A percentile compares a stretch with the other conserved stretches of the same genome.
These are phyloP conservation scores for Colletotrichum gloeosporioides DNA, from an alignment of 2,329 filamentous ascomycete genomes.

Conservation along the genomic window DNA sequence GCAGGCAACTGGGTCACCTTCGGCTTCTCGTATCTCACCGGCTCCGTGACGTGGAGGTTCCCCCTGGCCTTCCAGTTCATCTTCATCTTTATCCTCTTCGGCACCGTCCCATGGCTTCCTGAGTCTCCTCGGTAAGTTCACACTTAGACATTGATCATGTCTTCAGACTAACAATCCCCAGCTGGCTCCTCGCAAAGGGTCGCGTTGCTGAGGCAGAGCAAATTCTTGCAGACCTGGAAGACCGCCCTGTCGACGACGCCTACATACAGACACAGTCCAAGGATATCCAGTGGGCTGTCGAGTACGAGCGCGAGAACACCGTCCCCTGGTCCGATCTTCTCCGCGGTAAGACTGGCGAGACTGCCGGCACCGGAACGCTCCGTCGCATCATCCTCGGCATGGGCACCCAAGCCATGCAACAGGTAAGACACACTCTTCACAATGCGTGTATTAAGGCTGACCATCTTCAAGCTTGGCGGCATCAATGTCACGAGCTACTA, in stretches of 20 bases:
- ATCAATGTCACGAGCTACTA: constrained; percentile 36
- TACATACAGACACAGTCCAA: constrained; percentile 28
- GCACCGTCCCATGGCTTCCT: constrained; percentile 32
- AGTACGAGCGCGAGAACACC: constrained; percentile 44
- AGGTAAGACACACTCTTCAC: not conserved
- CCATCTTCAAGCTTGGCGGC: constrained; percentile 23
- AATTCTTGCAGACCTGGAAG: constrained; percentile 32
- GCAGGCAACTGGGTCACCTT: constrained; percentile 42
- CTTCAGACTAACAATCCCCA: not conserved
- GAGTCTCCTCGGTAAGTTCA: constrained; percentile 32
- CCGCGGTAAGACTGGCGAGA: constrained; percentile 45
- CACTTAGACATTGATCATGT: not conserved
- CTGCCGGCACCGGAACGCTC: constrained; percentile 52
- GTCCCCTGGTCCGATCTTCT: constrained; percentile 56
- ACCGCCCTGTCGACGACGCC: constrained; percentile 26
- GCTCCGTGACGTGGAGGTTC: constrained; percentile 43
- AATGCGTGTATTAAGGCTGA: not conserved
- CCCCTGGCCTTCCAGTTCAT: constrained; percentile 49
- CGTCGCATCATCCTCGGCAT: constrained; percentile 56
- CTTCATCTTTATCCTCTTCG: constrained; percentile 38
- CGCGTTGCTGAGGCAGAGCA: constrained; percentile 31
- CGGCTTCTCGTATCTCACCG: constrained; percentile 36
- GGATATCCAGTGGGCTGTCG: constrained; percentile 36
- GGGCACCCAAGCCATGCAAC: constrained; percentile 38
- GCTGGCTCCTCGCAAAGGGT: constrained; percentile 30